These are phyloP conservation scores for Strobilomyces echinocephalus DNA, from an alignment of 768 basidiomycete genomes.

Conservation along the genomic window DNA sequence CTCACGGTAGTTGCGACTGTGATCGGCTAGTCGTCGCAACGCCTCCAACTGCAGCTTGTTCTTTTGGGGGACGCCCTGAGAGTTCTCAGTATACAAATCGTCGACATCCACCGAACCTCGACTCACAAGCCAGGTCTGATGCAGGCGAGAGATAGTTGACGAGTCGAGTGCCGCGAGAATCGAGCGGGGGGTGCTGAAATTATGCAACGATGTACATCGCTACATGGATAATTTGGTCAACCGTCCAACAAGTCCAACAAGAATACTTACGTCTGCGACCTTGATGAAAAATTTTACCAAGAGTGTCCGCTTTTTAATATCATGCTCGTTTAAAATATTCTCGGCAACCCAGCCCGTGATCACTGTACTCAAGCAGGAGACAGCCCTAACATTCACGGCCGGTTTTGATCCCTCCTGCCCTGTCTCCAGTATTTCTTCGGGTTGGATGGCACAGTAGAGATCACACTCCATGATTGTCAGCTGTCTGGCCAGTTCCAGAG, in stretches of 20 bases:
- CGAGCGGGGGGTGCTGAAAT: slow-evolving; percentile 90
- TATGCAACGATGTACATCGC: slow-evolving; percentile 80
- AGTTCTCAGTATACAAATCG: slow-evolving; percentile 7
- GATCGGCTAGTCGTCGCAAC: slow-evolving; percentile 83
- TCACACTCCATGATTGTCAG: slow-evolving; percentile 90
- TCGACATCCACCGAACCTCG: background rate
- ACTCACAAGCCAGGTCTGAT: slow-evolving; percentile 91
- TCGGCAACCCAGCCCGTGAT: slow-evolving; percentile 97
- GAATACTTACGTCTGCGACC: slow-evolving; percentile 71
- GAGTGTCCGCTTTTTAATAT: slow-evolving; percentile 74
- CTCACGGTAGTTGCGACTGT: slow-evolving; percentile 84
- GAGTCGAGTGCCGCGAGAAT: slow-evolving; percentile 94
- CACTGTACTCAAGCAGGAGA: slow-evolving; percentile 83
- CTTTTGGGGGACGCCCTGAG: slow-evolving; percentile 79
- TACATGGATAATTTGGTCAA: slow-evolving; percentile 30
- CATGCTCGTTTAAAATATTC: slow-evolving; percentile 84
- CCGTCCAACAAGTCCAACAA: slow-evolving; percentile 2
- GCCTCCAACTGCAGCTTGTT: slow-evolving; percentile 73
- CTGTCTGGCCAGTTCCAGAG: slow-evolving; percentile 88
- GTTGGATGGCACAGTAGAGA: slow-evolving; percentile 78
- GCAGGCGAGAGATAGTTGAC: slow-evolving; percentile 86
- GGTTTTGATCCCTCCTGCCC: slow-evolving; percentile 66
- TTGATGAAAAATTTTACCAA: slow-evolving; percentile 93
- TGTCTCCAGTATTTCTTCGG: slow-evolving; percentile 85
- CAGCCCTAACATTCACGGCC: slow-evolving; percentile 71